Evolutionary conservation across 2,329 filamentous ascomycete species (phyloP).

Genomic region (Colletotrichum brevisporum): DNA sequence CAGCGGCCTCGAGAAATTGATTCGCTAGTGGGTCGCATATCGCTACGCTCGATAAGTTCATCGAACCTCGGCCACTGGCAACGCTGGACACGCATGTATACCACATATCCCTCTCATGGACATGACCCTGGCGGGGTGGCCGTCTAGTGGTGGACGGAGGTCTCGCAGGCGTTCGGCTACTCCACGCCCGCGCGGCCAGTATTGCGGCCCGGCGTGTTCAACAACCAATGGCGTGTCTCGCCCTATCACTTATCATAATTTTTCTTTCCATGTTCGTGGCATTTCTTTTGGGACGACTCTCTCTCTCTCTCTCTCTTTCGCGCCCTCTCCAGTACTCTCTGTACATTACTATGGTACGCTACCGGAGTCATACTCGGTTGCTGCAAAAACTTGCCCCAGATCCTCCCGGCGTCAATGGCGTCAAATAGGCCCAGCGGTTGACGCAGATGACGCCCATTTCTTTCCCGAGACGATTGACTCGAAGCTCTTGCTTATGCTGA

Average conservation of each 20-base stretch:
- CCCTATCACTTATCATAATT: conserved; percentile 41
- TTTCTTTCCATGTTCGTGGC: conserved; percentile 22
- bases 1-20: conserved; percentile 14
- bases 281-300: conserved; percentile 35
- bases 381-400: conserved; percentile 19
- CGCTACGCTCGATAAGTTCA: conserved; percentile 29
- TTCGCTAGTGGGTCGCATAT: conserved; percentile 6
- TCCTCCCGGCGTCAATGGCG: conserved; percentile 34
- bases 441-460: conserved; percentile 35
- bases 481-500: conserved; percentile 37
- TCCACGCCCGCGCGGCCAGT: conserved; percentile 34
- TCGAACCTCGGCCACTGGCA: not conserved
- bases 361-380: conserved; percentile 10
- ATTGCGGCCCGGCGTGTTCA: conserved; percentile 27
- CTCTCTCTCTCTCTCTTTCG: conserved; percentile 17
- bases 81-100: not conserved
- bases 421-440: conserved; percentile 32
- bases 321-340: not conserved
- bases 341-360: conserved; percentile 4
- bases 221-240: conserved; percentile 37
- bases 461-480: conserved; percentile 33
- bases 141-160: conserved; percentile 34
- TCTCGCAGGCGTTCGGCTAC: conserved; percentile 29
- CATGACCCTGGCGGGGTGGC: conserved; percentile 24
- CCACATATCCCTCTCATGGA: conserved; percentile 16